Evolutionary conservation across 1,139 yeast species (phyloP).

Genomic region (Pichia kudriavzevii): DNA sequence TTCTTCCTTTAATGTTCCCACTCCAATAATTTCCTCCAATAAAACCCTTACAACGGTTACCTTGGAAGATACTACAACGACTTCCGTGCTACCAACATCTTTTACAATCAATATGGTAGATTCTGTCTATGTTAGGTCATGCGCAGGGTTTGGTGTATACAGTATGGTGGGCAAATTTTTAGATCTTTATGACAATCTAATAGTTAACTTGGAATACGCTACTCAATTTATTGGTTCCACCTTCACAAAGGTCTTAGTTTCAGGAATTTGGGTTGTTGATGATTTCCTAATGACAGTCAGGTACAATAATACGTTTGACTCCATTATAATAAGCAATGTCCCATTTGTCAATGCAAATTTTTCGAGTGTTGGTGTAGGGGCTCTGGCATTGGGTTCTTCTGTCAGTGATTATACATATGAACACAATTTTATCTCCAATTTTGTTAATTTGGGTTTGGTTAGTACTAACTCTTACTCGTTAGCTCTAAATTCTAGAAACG

Average conservation of each 20-base stretch:
- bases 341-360: conserved; percentile 33
- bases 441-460: conserved; percentile 35
- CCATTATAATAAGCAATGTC: too few species aligned
- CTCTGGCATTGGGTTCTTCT: conserved; percentile 47
- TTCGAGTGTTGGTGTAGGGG: conserved; percentile 43
- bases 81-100: conserved; percentile 10
- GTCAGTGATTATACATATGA: conserved; percentile 15
- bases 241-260: conserved; percentile 15
- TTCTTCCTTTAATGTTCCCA: conserved; percentile 1
- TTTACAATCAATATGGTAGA: conserved; percentile 3
- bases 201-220: conserved; percentile 8
- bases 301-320: conserved; percentile 11
- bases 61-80: conserved; percentile 4
- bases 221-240: conserved; percentile 8
- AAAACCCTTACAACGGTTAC: conserved; percentile 4
- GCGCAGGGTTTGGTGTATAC: conserved; percentile 13
- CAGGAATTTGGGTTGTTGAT: conserved; percentile 23
- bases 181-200: conserved; percentile 3
- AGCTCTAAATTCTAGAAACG: conserved; percentile 33
- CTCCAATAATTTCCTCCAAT: conserved; percentile 7
- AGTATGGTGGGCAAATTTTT: conserved; percentile 12
- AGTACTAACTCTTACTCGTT: conserved; percentile 49
- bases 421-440: conserved; percentile 29
- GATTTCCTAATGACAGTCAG: conserved; percentile 10
- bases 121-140: conserved; percentile 2